These are phyloP conservation scores for Alternaria alternata DNA, from an alignment of 2,329 filamentous ascomycete genomes.

Conservation along the genomic window DNA sequence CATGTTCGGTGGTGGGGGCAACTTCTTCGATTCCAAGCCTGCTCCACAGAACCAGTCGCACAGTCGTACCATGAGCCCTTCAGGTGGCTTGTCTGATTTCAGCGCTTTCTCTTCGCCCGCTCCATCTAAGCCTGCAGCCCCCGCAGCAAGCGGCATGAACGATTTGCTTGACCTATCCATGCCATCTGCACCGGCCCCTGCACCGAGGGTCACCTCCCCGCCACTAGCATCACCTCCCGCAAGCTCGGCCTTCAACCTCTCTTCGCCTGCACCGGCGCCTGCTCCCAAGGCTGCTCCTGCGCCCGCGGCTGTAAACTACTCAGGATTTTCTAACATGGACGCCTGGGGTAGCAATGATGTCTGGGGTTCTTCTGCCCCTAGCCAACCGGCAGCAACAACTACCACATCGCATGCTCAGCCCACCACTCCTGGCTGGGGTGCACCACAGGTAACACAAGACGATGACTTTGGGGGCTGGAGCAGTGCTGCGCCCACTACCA, in stretches of 20 bases:
- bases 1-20: slow-evolving; percentile 70
- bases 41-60: slow-evolving; percentile 53
- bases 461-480: slow-evolving; percentile 98
- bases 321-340: slow-evolving; percentile 66
- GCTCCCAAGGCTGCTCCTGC: slow-evolving; percentile 41
- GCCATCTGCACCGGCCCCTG: slow-evolving; percentile 43
- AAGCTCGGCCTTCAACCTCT: slow-evolving; percentile 75
- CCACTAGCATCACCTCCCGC: slow-evolving; percentile 51
- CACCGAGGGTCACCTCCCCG: slow-evolving; percentile 35
- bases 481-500: slow-evolving; percentile 72
- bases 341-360: slow-evolving; percentile 86
- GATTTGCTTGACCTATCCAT: slow-evolving; percentile 80
- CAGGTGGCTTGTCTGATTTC: slow-evolving; percentile 68
- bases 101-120: slow-evolving; percentile 69
- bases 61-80: slow-evolving; percentile 61
- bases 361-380: slow-evolving; percentile 74
- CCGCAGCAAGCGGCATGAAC: slow-evolving; percentile 66
- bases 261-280: slow-evolving; percentile 45
- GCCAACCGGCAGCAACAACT: slow-evolving; percentile 53
- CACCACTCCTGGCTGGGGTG: slow-evolving; percentile 65
- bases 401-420: slow-evolving; percentile 50
- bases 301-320: slow-evolving; percentile 48
- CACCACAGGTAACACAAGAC: slow-evolving; percentile 73
- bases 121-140: slow-evolving; percentile 56
- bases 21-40: slow-evolving; percentile 82